A percentile compares a stretch with the other conserved stretches of the same genome.
Evolutionary conservation across 306 rosid genomes (phyloP).

Genomic region (Begonia masoniana): DNA sequence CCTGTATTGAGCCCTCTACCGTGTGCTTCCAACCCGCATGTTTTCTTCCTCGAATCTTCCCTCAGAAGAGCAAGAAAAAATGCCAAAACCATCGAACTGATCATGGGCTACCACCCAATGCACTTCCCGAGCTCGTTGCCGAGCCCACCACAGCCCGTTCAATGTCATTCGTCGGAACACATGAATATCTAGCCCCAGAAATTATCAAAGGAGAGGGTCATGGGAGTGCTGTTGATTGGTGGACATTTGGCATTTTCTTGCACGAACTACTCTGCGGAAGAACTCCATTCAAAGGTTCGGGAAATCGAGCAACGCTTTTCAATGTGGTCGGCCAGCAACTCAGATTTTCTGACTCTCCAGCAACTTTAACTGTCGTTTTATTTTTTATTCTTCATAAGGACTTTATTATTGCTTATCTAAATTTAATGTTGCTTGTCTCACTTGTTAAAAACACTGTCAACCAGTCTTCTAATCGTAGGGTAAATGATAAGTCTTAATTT

Average conservation of each 20-base stretch:
- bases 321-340: slow-evolving; percentile 94
- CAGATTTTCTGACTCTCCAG: slow-evolving; percentile 61
- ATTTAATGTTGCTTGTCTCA: no score
- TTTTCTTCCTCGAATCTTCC: slow-evolving; percentile 69
- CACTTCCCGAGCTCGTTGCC: slow-evolving; percentile 95
- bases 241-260: slow-evolving; percentile 98
- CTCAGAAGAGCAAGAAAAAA: slow-evolving; percentile 69
- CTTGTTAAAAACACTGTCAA: no score
- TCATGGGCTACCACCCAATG: slow-evolving; percentile 38
- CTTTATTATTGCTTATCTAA: no score
- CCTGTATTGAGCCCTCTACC: slow-evolving; percentile 86
- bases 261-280: slow-evolving; percentile 83
- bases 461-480: no score
- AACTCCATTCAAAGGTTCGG: slow-evolving; percentile 94
- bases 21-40: slow-evolving; percentile 94
- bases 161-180: slow-evolving; percentile 97
- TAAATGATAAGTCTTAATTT: no score
- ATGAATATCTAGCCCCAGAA: slow-evolving; percentile 96
- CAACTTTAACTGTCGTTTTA: no score
- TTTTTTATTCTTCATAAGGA: no score
- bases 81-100: slow-evolving; percentile 45
- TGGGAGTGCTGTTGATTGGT: slow-evolving; percentile 99
- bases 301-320: slow-evolving; percentile 88
- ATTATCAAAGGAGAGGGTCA: slow-evolving; percentile 97
- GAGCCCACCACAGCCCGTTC: slow-evolving; percentile 96